Evolutionary conservation across 257 asterid genomes (phyloP).

Genomic region (Solanum verrucosum): DNA sequence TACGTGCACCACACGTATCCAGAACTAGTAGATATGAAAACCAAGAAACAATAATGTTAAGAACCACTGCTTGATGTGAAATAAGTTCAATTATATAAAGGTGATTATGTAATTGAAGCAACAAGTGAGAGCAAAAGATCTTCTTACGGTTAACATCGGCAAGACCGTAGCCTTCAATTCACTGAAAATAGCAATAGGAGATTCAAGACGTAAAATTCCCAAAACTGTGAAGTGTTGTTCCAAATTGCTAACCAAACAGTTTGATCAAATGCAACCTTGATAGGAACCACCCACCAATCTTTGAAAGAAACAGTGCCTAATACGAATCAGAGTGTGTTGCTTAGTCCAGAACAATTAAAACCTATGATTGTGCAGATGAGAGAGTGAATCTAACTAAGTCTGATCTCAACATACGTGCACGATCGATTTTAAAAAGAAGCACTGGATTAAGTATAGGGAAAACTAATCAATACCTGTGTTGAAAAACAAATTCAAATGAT

Average conservation of each 20-base stretch:
- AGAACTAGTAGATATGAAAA: not conserved
- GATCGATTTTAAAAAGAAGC: slow-evolving; percentile 75
- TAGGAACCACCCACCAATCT: slow-evolving; percentile 94
- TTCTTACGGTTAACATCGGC: slow-evolving; percentile 81
- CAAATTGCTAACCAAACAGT: slow-evolving; percentile 69
- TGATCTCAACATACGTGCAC: slow-evolving; percentile 63
- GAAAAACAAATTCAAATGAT: not conserved
- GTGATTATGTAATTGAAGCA: not conserved
- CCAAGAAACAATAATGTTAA: not conserved
- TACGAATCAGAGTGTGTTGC: not conserved
- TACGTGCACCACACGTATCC: too few species aligned
- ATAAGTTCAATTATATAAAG: not conserved
- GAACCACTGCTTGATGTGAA: not conserved
- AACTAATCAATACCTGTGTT: not conserved
- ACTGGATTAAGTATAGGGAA: slow-evolving; percentile 24
- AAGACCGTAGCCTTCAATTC: slow-evolving; percentile 68
- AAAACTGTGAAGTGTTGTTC: slow-evolving; percentile 66
- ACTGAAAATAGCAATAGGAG: slow-evolving; percentile 42
- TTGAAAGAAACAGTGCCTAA: slow-evolving; percentile 66
- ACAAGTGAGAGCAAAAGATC: not conserved
- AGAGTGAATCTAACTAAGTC: slow-evolving; percentile 54
- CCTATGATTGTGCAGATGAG: not conserved
- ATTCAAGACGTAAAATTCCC: slow-evolving; percentile 43
- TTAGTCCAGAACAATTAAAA: not conserved
- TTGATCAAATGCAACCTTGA: slow-evolving; percentile 67